Conservation (phyloP, 176 grass and related monocot genomes). For the Oryza officinalis region DNA sequence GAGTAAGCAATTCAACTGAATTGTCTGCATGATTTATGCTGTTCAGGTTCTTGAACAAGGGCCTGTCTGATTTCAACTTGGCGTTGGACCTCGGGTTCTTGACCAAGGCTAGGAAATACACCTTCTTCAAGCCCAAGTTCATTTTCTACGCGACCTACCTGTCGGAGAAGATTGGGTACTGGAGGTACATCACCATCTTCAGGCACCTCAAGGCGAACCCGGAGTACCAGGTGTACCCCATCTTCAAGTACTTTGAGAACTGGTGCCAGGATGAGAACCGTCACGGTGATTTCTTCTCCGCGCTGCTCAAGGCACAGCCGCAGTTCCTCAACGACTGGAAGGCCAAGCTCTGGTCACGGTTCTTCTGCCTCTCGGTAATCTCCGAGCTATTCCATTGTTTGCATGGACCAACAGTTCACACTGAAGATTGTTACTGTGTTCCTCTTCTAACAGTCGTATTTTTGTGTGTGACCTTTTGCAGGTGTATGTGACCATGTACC, state of each 20-base stretch:
- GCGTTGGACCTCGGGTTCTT: slow-evolving; percentile 89
- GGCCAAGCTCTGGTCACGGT: slow-evolving; percentile 95
- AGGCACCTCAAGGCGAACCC: slow-evolving; percentile 88
- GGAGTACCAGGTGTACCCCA: slow-evolving; percentile 86
- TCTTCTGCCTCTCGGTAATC: slow-evolving; percentile 97
- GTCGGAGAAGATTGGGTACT: slow-evolving; percentile 97
- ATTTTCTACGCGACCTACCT: slow-evolving; percentile 98
- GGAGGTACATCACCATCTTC: slow-evolving; percentile 99
- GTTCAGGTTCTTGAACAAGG: slow-evolving; percentile 95
- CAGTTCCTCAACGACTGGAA: slow-evolving; percentile 99
- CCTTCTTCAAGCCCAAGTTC: slow-evolving; percentile 99
- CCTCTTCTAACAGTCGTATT: slow-evolving; percentile 8
- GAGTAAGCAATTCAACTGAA: slow-evolving; percentile 12
- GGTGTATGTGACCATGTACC: slow-evolving; percentile 99
- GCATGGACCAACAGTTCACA: not conserved
- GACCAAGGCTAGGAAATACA: slow-evolving; percentile 99
- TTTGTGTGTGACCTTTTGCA: slow-evolving; percentile 27
- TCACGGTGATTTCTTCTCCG: slow-evolving; percentile 94
- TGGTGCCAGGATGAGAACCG: slow-evolving; percentile 99
- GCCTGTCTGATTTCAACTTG: slow-evolving; percentile 97
- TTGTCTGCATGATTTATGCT: not conserved
- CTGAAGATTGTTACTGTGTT: not conserved
- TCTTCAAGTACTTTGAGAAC: slow-evolving; percentile 99
- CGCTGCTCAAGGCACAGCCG: slow-evolving; percentile 83
- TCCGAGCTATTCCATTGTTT: slow-evolving; percentile 23